Percentiles rank a stretch among this genome's conserved stretches.
Evolutionary conservation across 202 grass and related monocot species (phyloP).

Genomic region (Miscanthus sacchariflorus): DNA sequence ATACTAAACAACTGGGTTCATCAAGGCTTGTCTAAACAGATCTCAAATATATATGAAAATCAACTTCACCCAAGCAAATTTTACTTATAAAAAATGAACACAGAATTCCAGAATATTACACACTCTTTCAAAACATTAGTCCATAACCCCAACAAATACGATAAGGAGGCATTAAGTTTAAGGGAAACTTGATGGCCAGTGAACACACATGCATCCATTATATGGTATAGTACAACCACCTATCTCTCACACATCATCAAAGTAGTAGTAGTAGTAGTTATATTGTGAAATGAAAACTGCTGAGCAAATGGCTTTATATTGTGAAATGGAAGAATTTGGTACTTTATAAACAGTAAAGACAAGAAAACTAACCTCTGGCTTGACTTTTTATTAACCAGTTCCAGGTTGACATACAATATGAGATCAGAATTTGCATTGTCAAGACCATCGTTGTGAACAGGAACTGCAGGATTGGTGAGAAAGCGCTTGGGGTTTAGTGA

Average conservation of each 20-base stretch:
- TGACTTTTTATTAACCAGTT: constrained; percentile 72
- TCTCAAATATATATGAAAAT: constrained; percentile 29
- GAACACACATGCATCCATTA: not conserved
- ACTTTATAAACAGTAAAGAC: constrained; percentile 7
- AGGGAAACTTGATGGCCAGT: not conserved
- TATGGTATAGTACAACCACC: constrained; percentile 1
- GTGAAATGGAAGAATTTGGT: constrained; percentile 9
- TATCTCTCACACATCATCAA: constrained; percentile 8
- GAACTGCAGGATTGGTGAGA: constrained; percentile 84
- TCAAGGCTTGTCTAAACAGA: not conserved
- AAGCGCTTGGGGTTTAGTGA: constrained; percentile 84
- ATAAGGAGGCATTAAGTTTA: not conserved
- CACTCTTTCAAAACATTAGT: not conserved
- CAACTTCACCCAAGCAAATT: not conserved
- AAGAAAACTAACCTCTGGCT: constrained; percentile 73
- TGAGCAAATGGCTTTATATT: not conserved
- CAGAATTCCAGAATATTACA: not conserved
- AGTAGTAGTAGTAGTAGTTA: not conserved
- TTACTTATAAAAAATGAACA: constrained; percentile 6
- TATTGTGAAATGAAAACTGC: constrained; percentile 16
- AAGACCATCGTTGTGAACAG: constrained; percentile 77
- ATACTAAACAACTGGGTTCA: constrained; percentile 6
- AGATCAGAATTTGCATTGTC: constrained; percentile 98
- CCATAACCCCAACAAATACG: not conserved
- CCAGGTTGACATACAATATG: constrained; percentile 90